Conservation (phyloP, 2,329 filamentous ascomycete genomes). For the Ploettnerulaceae sp. region DNA sequence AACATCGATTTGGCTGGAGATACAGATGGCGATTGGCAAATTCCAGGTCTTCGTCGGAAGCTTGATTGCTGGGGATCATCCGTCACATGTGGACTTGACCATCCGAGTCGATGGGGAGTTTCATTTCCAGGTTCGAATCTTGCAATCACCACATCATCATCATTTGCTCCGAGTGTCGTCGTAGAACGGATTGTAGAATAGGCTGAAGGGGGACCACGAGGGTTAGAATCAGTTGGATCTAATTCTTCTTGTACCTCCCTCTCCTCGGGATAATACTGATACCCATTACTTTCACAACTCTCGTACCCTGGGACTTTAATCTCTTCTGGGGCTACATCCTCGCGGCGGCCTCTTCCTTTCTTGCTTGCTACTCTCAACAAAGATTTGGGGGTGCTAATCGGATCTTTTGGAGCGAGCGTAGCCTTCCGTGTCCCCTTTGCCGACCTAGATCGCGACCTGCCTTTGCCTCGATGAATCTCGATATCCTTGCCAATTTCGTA, state of each 20-base stretch:
- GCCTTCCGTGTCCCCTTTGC: conserved; percentile 16
- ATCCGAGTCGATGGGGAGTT: conserved; percentile 24
- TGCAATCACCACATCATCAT: conserved; percentile 27
- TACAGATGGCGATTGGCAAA: conserved; percentile 16
- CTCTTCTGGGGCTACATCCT: conserved; percentile 18
- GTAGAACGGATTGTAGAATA: conserved; percentile 26
- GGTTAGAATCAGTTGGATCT: conserved; percentile 11
- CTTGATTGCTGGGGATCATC: conserved; percentile 13
- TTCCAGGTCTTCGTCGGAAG: conserved; percentile 5
- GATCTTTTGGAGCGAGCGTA: conserved; percentile 15
- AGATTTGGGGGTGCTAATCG: conserved; percentile 4
- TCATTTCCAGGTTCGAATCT: conserved; percentile 26
- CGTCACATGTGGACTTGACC: conserved; percentile 28
- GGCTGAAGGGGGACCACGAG: conserved; percentile 10
- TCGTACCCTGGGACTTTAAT: conserved; percentile 15
- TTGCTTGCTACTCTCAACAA: conserved; percentile 16
- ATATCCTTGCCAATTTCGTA: conserved; percentile 24
- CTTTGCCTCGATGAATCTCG: conserved; percentile 24
- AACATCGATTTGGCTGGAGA: conserved; percentile 13
- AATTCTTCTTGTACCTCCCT: conserved; percentile 8
- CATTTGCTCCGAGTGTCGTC: conserved; percentile 11
- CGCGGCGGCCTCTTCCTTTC: conserved; percentile 24
- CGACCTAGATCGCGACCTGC: conserved; percentile 28
- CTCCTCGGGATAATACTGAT: conserved; percentile 1
- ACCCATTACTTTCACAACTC: conserved; percentile 6